Base-by-base conservation (phyloP, 2,329 filamentous ascomycete genomes). In the Fusarium keratoplasticum region DNA sequence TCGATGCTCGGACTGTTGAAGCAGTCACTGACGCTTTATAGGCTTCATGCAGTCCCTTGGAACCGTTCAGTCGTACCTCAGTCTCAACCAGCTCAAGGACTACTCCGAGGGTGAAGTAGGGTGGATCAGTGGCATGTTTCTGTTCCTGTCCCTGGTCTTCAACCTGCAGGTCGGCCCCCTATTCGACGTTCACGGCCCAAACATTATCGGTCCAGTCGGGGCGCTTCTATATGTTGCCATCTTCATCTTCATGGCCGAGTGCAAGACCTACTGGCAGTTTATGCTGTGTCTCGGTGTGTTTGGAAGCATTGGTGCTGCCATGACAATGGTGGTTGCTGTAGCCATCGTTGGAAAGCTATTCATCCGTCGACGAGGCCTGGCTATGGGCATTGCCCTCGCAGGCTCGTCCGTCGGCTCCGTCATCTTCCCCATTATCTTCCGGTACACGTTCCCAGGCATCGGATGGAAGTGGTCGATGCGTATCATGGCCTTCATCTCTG, bases 31-130 rank as follows among this genome's bases (percentile, higher is more conserved):
- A 75, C n/a, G 10, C 20, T 8, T 16, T 1, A 8, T 27, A 82
- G 86, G 86, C 2, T 85, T 88, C 57, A 86, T 87, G 81, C 82
- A 84, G 57, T 83, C 77, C 67, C 83, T 88, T 8, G 86, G 86
- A n/a, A 83, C 85, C 1, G 76, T 88, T 1, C 86, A 88, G 70
- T 81, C 86, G 50, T 86, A 87, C 58, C 82, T 87, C 29, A 82
- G 82, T 36, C 79, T 78, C 4, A 80, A 88, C 64, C 86, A 88
- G 72, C 80, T 88, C 1, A 76, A 80, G 0, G 68, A 74, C 9
- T 86, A 86, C 69, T 82, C 81, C 5, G 78, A 84, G 5, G 78
- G 84, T 5, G 83, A 88, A 44, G 81, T 88, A 1, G 86, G 86
- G 22, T 88, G 86, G 86, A 87, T 88, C 61, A 83, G 84, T 1